A percentile compares a stretch with the other conserved stretches of the same genome.
These are phyloP conservation scores for Auxenochlorella pyrenoidosa DNA, from an alignment of 139 green algal genomes.

Conservation along the genomic window DNA sequence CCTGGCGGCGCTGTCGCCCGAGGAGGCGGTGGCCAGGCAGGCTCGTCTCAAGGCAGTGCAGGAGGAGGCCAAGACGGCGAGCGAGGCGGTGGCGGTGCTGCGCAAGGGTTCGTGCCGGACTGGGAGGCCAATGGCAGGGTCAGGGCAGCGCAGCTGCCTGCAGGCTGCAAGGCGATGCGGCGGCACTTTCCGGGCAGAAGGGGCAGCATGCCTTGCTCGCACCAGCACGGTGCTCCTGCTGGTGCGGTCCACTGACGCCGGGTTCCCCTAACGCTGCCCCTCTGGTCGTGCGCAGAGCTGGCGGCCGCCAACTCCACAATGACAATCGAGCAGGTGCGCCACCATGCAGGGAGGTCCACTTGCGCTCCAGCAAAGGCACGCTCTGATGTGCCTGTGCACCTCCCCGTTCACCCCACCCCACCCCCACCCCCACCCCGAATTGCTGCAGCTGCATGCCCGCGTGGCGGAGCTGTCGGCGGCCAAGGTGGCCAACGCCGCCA, in stretches of 20 bases:
- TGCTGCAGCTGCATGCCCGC: constrained; percentile 40
- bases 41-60: constrained; percentile 36
- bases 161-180: too few relatives aligned
- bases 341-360: constrained; percentile 4
- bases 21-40: constrained; percentile 60
- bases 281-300: constrained; percentile 49
- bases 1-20: constrained; percentile 55
- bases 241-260: too few relatives aligned
- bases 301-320: constrained; percentile 40
- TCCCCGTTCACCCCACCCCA: background rate
- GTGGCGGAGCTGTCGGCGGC: constrained; percentile 14
- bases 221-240: too few relatives aligned
- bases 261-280: too few relatives aligned
- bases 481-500: background rate
- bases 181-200: too few relatives aligned
- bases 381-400: background rate
- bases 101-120: constrained; percentile 35
- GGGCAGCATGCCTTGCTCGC: too few relatives aligned
- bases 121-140: background rate
- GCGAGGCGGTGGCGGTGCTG: constrained; percentile 12
- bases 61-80: constrained; percentile 11
- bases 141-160: too few relatives aligned
- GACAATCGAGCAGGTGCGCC: constrained; percentile 54
- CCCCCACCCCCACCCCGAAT: too few relatives aligned
- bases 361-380: background rate